Base-by-base conservation (phyloP, 148 eudicot species). In the Euryodendron excelsum region DNA sequence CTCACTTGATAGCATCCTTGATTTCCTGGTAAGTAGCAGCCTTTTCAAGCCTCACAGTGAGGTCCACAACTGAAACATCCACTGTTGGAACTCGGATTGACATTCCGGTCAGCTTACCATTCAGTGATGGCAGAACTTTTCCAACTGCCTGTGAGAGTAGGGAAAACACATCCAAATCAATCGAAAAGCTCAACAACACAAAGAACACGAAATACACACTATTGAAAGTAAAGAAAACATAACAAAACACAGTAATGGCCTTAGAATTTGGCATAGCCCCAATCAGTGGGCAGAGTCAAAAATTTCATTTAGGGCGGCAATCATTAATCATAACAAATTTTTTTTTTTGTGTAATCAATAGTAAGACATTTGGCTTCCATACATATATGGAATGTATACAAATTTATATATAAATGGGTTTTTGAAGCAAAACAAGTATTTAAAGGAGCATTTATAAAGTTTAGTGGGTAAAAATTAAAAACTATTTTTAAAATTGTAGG, bases 61-160 rank as follows among this genome's bases (percentile, higher is more conserved):
- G 92, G 75, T 91, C 95, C 62, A 89, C 95, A 44, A 91, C 95
- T 1, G 92, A 91, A 65, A 89, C 95, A 80, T 91, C 91, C 21
- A 88, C 90, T 66, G 88, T 89, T 39, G 93, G 95, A 12, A 91
- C 93, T 1, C 92, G 91, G 89, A 91, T 88, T 4, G 96, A 70
- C 96, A 91, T 89, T 77, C 96, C 93, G 4, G 93, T 91, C 36
- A 91, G 62, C 84, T 91, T 91, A 13, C 96, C 93, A 30, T 91
- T 91, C 61, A 91, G 78, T 17, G 87, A 78, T 18, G 91, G 96
- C n/a, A 91, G 86, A 56, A 91, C 91, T 79, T 91, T 89, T 31
- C 96, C 96, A 23, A 91, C 96, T 76, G 93, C 93, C 91, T 91
- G 66, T 53, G 52, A 21, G 27, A 31, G n/a, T 62, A 62, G 33